Conservation (phyloP, 257 asterid species). For the Cynanchum wilfordii region DNA sequence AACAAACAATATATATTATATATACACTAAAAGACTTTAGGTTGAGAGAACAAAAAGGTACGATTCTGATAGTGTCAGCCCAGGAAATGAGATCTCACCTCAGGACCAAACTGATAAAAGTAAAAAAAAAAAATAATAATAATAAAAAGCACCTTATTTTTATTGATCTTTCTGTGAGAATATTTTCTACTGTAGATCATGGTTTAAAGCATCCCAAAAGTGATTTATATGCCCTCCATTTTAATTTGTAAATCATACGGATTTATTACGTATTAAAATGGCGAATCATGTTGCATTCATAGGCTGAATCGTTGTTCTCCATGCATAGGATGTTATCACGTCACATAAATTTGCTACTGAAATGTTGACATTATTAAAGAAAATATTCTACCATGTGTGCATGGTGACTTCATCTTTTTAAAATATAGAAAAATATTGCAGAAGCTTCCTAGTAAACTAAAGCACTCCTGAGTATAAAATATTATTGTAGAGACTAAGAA, state of each 20-base stretch:
- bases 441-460: background rate
- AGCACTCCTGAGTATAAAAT: background rate
- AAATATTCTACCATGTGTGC: background rate
- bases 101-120: background rate
- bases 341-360: background rate
- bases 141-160: background rate
- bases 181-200: background rate
- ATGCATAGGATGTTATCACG: too few species aligned
- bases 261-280: background rate
- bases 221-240: background rate
- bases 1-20: background rate
- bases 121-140: background rate
- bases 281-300: background rate
- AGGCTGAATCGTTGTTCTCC: background rate
- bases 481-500: background rate
- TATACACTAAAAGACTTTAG: background rate
- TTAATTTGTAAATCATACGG: background rate
- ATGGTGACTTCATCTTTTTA: background rate
- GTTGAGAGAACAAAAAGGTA: constrained; percentile 2
- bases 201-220: background rate
- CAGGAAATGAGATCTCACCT: constrained; percentile 13
- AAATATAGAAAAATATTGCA: background rate
- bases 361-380: background rate
- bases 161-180: background rate
- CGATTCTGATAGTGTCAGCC: constrained; percentile 16